These are phyloP conservation scores for Ustilago tritici DNA, from an alignment of 1,284 basidiomycete species.

Conservation along the genomic window DNA sequence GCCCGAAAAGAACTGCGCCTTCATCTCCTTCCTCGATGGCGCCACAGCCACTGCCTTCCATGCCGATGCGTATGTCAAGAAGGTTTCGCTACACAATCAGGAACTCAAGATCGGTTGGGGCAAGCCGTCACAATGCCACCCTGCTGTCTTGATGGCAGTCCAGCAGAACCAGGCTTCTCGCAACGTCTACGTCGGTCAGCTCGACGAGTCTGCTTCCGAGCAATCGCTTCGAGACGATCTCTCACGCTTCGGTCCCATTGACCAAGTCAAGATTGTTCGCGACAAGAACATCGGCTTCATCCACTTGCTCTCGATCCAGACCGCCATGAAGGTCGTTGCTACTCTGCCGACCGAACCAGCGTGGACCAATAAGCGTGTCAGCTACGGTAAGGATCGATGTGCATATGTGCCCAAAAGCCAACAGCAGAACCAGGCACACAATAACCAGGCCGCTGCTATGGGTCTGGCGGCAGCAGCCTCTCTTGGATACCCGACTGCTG, in stretches of 20 bases:
- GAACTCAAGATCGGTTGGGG: constrained; percentile 70
- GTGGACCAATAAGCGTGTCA: constrained; percentile 65
- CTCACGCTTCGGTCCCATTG: constrained; percentile 66
- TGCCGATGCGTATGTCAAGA: constrained; percentile 68
- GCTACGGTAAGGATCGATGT: constrained; percentile 68
- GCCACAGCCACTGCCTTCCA: constrained; percentile 66
- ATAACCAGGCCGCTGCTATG: constrained; percentile 68
- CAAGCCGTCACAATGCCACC: constrained; percentile 63
- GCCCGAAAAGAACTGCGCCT: constrained; percentile 97
- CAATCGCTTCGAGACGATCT: constrained; percentile 64
- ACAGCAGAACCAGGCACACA: constrained; percentile 69
- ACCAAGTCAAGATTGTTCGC: constrained; percentile 69
- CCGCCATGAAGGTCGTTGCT: constrained; percentile 67
- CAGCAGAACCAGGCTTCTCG: constrained; percentile 67
- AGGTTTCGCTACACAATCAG: constrained; percentile 64
- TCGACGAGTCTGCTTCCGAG: constrained; percentile 63
- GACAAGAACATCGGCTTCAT: constrained; percentile 69
- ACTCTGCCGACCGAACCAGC: constrained; percentile 62
- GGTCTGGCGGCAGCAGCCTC: constrained; percentile 67
- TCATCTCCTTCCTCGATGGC: constrained; percentile 77
- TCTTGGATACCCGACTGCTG: constrained; percentile 65
- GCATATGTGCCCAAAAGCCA: constrained; percentile 68
- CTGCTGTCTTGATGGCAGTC: constrained; percentile 66
- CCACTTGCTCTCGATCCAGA: constrained; percentile 67
- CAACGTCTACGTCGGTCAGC: constrained; percentile 67